Conservation (phyloP, 345 rosid genomes). For the Cardamine occulta region DNA sequence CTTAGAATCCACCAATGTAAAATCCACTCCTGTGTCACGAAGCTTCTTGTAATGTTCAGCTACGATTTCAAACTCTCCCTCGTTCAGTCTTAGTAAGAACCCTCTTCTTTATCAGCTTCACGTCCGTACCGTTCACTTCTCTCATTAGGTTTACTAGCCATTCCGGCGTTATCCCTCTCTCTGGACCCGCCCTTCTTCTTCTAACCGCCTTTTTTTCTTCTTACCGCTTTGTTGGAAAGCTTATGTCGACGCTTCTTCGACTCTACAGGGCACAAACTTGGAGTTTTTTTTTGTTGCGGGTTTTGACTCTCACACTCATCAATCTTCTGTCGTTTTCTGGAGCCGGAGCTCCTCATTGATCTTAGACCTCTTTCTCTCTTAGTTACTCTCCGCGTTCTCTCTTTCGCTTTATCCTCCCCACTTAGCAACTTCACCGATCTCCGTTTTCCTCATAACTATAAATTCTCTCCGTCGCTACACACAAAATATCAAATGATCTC, state of each 20-base stretch:
- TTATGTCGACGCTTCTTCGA: background rate
- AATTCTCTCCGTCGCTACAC: background rate
- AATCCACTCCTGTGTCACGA: background rate
- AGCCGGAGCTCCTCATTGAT: background rate
- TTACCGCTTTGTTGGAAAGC: background rate
- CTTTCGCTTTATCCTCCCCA: too few relatives aligned
- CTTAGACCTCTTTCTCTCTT: background rate
- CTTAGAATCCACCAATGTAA: background rate
- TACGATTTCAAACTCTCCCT: background rate
- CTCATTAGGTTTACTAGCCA: slow-evolving; percentile 24
- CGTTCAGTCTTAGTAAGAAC: too few relatives aligned
- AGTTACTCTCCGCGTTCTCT: too few relatives aligned
- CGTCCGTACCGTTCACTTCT: background rate
- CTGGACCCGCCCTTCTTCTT: background rate
- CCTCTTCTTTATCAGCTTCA: slow-evolving; percentile 8
- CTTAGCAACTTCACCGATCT: background rate
- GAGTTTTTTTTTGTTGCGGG: background rate
- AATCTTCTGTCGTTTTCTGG: background rate
- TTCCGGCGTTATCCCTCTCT: background rate
- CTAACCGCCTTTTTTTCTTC: background rate
- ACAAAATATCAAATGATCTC: background rate
- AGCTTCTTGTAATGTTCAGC: fast-evolving
- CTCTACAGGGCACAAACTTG: background rate
- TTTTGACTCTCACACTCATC: background rate
- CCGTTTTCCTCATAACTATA: background rate